Conservation (phyloP, 2,329 filamentous ascomycete genomes). For the Ophiostoma piceae region DNA sequence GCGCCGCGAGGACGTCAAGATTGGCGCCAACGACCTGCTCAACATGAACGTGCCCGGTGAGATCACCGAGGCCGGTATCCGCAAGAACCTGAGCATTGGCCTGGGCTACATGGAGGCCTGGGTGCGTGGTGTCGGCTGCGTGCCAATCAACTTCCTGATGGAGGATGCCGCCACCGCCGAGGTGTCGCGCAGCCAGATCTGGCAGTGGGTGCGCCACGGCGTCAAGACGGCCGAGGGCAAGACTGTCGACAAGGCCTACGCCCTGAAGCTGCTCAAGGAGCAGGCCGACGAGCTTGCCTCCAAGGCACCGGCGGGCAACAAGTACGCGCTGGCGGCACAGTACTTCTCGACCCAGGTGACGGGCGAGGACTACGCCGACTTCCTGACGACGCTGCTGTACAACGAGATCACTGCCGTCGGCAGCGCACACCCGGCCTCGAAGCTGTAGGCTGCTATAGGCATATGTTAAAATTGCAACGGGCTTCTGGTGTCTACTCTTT, state of each 20-base stretch:
- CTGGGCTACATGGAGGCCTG: constrained; percentile 98
- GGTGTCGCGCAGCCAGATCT: constrained; percentile 87
- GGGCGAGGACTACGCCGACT: constrained; percentile 95
- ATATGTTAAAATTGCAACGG: neutral
- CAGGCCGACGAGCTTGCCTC: constrained; percentile 68
- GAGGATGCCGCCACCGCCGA: constrained; percentile 97
- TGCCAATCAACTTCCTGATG: constrained; percentile 53
- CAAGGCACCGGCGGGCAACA: constrained; percentile 80
- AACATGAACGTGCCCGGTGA: constrained; percentile 97
- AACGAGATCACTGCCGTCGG: constrained; percentile 79
- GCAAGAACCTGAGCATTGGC: constrained; percentile 96
- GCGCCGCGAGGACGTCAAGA: constrained; percentile 80
- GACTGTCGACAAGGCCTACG: constrained; percentile 87
- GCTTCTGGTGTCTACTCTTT: neutral
- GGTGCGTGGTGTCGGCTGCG: constrained; percentile 89
- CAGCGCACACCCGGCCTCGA: constrained; percentile 54
- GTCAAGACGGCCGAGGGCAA: constrained; percentile 80
- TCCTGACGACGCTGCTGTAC: constrained; percentile 81
- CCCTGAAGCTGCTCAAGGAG: constrained; percentile 80
- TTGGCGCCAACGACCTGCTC: constrained; percentile 82
- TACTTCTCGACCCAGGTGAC: constrained; percentile 93
- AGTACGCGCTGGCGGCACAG: constrained; percentile 82
- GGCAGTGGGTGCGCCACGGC: constrained; percentile 83
- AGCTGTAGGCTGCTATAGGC: constrained; percentile 45
- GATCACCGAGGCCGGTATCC: constrained; percentile 90